Base-by-base conservation (phyloP, 495 filamentous ascomycete species). In the Hypoxylon fuscum region DNA sequence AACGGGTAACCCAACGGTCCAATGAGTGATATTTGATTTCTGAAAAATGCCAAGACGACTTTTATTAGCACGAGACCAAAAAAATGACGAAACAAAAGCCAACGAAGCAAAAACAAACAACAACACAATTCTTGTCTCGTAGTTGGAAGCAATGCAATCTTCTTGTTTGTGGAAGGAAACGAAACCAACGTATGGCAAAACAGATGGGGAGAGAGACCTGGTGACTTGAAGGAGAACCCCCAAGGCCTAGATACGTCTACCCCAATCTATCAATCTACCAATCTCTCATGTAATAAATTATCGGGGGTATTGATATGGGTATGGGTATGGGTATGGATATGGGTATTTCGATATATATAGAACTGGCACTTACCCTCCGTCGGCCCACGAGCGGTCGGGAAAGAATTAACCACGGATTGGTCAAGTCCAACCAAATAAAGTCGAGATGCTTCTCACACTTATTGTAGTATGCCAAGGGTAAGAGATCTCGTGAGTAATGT, bases 41-140 rank as follows among this genome's bases (percentile, higher is more conserved):
- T 63, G 18, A 48, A 59, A 68, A 35, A 62, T 50, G 64, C 64
- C 64, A 56, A 47, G 63, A 48, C 2, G 57, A 48, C 0, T 9
- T 27, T 47, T 41, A 44, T 68, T 46, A 68, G 64, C 64, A 68
- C 58, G 64, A 32, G 64, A 59, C 55, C 59, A 54, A 59, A 63
- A 54, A 68, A 59, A 55, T 34, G 44, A 63, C 43, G 47, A 53
- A 56, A 32, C 47, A 40, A 27, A 67, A 34, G 29, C 12, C 47
- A 27, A 50, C 44, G 43, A 20, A 54, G 34, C 27, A 53, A 42
- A 53, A 2, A 25, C 35, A 22, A 48, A 29, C 14, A 37, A 47
- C 8, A 51, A n/a, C n/a, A n/a, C n/a, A 41, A 46, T 42, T 3
- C 7, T 2, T 8, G 48, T 21, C 14, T 40, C 17, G 27, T 49